Conservation (phyloP, 1,284 basidiomycete species). For the Amylostereum chailletii region DNA sequence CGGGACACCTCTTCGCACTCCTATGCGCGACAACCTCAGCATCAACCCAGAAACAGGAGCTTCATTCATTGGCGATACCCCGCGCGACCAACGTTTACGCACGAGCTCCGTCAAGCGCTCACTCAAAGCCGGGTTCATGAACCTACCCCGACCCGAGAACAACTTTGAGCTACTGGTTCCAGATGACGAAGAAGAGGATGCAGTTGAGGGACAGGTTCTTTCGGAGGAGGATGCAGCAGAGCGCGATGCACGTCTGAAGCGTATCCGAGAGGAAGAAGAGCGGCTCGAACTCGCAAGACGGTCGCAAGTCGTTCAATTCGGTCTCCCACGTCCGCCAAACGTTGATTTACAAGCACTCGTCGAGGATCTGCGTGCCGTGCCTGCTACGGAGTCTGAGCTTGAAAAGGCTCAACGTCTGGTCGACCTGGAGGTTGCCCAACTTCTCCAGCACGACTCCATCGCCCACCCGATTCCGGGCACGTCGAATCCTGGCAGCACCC, state of each 20-base stretch:
- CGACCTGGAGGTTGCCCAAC: conserved; percentile 69
- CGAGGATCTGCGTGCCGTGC: conserved; percentile 40
- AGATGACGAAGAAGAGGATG: conserved; percentile 70
- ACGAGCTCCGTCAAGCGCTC: conserved; percentile 59
- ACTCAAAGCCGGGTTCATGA: conserved; percentile 76
- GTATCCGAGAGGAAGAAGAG: conserved; percentile 71
- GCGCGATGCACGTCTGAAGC: conserved; percentile 73
- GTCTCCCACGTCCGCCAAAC: conserved; percentile 81
- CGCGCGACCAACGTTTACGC: conserved; percentile 63
- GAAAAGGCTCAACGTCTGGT: conserved; percentile 58
- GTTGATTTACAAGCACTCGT: conserved; percentile 69
- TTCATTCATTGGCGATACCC: conserved; percentile 55
- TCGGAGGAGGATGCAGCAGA: conserved; percentile 88
- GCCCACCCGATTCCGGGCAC: conserved; percentile 87
- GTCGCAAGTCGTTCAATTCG: conserved; percentile 75
- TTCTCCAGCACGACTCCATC: conserved; percentile 87
- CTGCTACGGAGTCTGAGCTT: conserved; percentile 36
- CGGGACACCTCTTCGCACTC: conserved; percentile 82
- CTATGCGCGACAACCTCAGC: conserved; percentile 82
- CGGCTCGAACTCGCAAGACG: conserved; percentile 72
- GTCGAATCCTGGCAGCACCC: conserved; percentile 65
- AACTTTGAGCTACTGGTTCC: conserved; percentile 95
- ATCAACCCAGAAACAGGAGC: conserved; percentile 73
- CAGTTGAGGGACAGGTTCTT: conserved; percentile 30
- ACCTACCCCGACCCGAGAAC: conserved; percentile 89